Base-by-base conservation (phyloP, 2,329 filamentous ascomycete genomes). In the Colletotrichum tabaci region DNA sequence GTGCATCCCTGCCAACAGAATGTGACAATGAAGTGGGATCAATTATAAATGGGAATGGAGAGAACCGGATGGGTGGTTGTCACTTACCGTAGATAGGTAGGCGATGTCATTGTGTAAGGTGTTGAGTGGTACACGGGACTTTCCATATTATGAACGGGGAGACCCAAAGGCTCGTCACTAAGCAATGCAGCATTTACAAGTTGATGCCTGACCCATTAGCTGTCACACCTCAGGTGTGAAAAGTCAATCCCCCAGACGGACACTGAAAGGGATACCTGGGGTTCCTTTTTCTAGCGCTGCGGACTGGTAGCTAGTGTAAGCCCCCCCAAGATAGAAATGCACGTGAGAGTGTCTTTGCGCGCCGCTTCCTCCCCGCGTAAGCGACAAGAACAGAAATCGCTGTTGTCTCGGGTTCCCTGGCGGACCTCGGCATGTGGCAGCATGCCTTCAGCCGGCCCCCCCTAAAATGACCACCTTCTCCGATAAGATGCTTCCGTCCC, bases 341-440 rank as follows among this genome's bases (percentile, higher is more conserved):
- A 57, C 53, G 53, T 57, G 53, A 57, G 53, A 40, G n/a, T 2
- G 10, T 13, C n/a, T 46, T 40, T 26, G 30, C 56, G 49, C 38
- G 23, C 30, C 23, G 23, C 61, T 18, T 26, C 30, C 21, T n/a
- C 26, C 46, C 18, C 47, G 26, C 26, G 26, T 6, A 50, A 23
- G 47, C n/a, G 2, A 30, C 16, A 9, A 56, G 53, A 56, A 50
- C 23, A 21, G 12, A 10, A 42, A 53, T 66, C 61, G 64, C 63
- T 67, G 35, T 57, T 71, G 67, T 71, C 56, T 71, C 44, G 50
- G 68, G 57, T 61, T 72, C 65, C 23, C 40, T 66, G 49, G 64
- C 61, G 73, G 73, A 74, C 73, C 73, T 74, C 73, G 71, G 73
- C 73, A 74, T 73, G 63, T 74, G 73, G 64, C 64, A 70, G 47